These are phyloP conservation scores for Auxenochlorella pyrenoidosa DNA, from an alignment of 139 green algal species.

Conservation along the genomic window DNA sequence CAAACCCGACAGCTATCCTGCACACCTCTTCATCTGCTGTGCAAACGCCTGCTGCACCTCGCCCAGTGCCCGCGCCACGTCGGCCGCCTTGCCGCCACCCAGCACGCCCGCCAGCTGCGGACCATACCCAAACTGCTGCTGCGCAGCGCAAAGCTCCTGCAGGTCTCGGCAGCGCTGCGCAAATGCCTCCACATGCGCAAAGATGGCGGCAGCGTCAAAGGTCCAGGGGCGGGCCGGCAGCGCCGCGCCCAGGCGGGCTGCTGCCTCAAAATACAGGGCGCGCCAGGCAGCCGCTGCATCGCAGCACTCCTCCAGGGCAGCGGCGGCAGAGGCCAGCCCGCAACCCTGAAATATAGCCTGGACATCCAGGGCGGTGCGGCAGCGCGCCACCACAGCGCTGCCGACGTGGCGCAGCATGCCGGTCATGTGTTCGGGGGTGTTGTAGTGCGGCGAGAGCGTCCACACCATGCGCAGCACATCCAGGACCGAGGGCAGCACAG, in stretches of 20 bases:
- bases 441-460: constrained; percentile 86
- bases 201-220: constrained; percentile 77
- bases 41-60: constrained; percentile 31
- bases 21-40: constrained; percentile 12
- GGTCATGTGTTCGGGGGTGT: constrained; percentile 83
- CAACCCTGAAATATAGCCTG: constrained; percentile 75
- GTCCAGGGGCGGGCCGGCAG: constrained; percentile 63
- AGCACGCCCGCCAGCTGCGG: neutral
- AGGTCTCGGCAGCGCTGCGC: constrained; percentile 90
- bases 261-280: constrained; percentile 9
- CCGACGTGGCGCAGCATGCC: constrained; percentile 85
- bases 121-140: constrained; percentile 79
- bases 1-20: no score
- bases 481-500: constrained; percentile 78
- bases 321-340: constrained; percentile 38
- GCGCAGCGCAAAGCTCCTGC: constrained; percentile 89
- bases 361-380: constrained; percentile 74
- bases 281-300: constrained; percentile 35
- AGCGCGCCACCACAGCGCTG: constrained; percentile 91
- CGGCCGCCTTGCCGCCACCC: neutral
- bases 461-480: constrained; percentile 89
- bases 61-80: neutral
- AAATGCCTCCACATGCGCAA: constrained; percentile 92
- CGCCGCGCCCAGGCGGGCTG: neutral
- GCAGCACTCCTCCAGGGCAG: constrained; percentile 59